phyloP scores from a whole-genome alignment of 2,329 filamentous ascomycete genomes.

The Cytospora leucostoma region DNA sequence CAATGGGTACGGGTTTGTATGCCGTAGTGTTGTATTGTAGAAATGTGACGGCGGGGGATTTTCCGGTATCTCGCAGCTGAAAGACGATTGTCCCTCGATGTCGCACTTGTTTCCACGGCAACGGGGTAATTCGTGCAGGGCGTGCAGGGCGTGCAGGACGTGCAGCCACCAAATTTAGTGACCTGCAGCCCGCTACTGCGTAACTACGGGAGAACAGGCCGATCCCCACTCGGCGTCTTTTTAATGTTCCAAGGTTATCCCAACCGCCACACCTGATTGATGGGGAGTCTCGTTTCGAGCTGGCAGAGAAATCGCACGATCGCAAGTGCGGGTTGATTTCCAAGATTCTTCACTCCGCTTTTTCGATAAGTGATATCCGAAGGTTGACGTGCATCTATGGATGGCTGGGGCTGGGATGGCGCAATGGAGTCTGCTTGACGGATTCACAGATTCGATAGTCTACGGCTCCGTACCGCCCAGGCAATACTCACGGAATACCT shows the following conservation, averaged over 20 bases:
- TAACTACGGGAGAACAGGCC: not conserved
- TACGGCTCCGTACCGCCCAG: too few species aligned
- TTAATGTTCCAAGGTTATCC: not conserved
- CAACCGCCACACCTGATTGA: not conserved
- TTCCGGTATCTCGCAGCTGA: not conserved
- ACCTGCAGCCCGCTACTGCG: conserved; percentile 1
- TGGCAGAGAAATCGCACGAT: not conserved
- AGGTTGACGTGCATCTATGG: not conserved
- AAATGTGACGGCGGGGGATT: not conserved
- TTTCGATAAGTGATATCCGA: not conserved
- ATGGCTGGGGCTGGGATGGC: too few species aligned
- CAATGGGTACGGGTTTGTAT: not conserved
- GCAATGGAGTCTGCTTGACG: too few species aligned
- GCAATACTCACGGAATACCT: too few species aligned
- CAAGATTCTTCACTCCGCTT: not conserved
- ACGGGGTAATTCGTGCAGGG: too few species aligned
- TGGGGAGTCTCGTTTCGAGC: not conserved
- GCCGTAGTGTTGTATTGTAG: not conserved
- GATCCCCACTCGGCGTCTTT: not conserved
- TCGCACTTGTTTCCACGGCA: too few species aligned
- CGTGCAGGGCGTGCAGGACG: too few species aligned
- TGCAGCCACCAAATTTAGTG: not conserved
- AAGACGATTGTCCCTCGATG: too few species aligned
- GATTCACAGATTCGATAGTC: too few species aligned
- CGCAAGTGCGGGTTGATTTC: not conserved